Evolutionary conservation across 139 green algal species (phyloP).

Genomic region (Haematococcus lacustris): DNA sequence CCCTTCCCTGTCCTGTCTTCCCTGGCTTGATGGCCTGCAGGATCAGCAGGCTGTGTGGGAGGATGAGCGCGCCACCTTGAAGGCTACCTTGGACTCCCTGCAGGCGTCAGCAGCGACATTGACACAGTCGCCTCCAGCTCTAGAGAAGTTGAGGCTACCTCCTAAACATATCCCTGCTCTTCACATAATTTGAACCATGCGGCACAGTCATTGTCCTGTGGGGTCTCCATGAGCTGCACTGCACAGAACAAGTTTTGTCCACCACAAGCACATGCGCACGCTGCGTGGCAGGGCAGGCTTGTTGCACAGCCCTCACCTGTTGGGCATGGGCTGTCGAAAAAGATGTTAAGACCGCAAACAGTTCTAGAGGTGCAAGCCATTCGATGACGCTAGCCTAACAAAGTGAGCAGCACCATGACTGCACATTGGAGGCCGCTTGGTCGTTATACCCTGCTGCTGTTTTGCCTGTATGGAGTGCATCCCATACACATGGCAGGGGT

Average conservation of each 20-base stretch:
- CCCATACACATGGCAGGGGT: background rate
- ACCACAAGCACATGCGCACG: background rate
- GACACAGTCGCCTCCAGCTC: background rate
- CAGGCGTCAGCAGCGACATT: background rate
- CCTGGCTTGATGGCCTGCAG: too few species aligned
- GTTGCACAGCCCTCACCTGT: background rate
- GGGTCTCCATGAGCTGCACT: background rate
- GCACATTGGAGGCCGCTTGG: too few species aligned
- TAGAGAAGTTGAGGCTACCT: too few species aligned
- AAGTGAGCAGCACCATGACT: too few species aligned
- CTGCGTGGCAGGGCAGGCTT: background rate
- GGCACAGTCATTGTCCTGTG: background rate
- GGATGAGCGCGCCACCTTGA: background rate
- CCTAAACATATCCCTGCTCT: background rate
- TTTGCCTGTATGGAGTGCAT: background rate
- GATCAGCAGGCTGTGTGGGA: background rate
- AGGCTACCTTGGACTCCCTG: background rate
- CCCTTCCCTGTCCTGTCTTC: too few species aligned
- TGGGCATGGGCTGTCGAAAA: background rate
- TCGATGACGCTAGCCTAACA: background rate
- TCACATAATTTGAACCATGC: background rate
- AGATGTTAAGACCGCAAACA: too few species aligned
- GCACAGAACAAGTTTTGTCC: background rate
- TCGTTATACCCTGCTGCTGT: background rate
- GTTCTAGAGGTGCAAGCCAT: background rate